Conservation (phyloP, 2,329 filamentous ascomycete genomes). For the Pseudogymnoascus sp. region DNA sequence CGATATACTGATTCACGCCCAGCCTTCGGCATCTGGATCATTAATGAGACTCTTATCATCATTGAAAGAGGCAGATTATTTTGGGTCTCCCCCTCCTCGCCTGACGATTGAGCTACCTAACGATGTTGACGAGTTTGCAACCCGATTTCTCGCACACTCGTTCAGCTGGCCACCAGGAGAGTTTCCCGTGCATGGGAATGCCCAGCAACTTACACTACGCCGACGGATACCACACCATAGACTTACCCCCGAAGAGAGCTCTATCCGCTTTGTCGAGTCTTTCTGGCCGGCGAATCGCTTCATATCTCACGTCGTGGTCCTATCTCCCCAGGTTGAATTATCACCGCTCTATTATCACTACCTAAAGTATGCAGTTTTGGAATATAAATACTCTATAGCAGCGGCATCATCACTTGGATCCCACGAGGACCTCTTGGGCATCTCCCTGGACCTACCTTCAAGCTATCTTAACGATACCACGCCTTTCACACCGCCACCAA, state of each 20-base stretch:
- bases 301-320: constrained; percentile 70
- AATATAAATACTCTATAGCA: constrained; percentile 63
- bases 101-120: constrained; percentile 79
- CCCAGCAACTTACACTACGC: constrained; percentile 60
- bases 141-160: constrained; percentile 48
- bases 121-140: constrained; percentile 57
- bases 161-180: constrained; percentile 61
- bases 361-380: constrained; percentile 68
- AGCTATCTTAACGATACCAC: constrained; percentile 54
- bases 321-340: constrained; percentile 75
- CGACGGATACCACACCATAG: constrained; percentile 60
- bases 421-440: constrained; percentile 59
- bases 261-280: constrained; percentile 71
- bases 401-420: constrained; percentile 36
- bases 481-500: constrained; percentile 43
- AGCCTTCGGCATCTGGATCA: constrained; percentile 62
- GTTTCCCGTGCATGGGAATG: constrained; percentile 30
- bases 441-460: constrained; percentile 70
- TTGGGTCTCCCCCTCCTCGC: constrained; percentile 60
- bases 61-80: constrained; percentile 67
- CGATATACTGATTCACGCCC: constrained; percentile 78
- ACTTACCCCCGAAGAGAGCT: constrained; percentile 61
- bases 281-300: constrained; percentile 68
- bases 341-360: constrained; percentile 81
- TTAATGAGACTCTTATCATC: constrained; percentile 72